These are phyloP conservation scores for Pyrenophora seminiperda DNA, from an alignment of 2,329 filamentous ascomycete species.

Conservation along the genomic window DNA sequence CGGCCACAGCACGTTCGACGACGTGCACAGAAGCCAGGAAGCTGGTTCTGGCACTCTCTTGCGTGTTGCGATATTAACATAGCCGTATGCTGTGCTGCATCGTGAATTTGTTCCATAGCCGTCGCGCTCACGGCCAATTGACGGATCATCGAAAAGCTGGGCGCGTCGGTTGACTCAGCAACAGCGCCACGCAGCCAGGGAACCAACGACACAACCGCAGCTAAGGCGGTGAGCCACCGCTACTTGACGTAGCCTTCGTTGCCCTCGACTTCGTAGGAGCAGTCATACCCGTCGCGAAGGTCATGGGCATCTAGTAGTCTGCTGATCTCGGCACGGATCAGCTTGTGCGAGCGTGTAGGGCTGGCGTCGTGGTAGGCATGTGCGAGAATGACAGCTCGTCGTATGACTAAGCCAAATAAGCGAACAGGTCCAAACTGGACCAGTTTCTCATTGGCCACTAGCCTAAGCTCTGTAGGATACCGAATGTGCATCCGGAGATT, in stretches of 20 bases:
- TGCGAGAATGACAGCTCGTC: not conserved
- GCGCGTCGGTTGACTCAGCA: not conserved
- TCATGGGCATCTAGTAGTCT: no score
- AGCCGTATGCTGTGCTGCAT: conserved; percentile 20
- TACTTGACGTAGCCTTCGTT: no score
- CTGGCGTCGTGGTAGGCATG: no score
- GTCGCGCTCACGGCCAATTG: not conserved
- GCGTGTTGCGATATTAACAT: conserved; percentile 18
- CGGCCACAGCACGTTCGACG: no score
- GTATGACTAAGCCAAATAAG: conserved; percentile 4
- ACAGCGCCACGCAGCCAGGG: not conserved
- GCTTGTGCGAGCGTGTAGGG: no score
- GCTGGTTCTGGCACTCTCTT: no score
- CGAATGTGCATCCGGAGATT: no score
- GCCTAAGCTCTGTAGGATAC: no score
- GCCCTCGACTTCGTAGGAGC: no score
- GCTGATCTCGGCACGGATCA: no score
- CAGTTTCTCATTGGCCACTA: conserved; percentile 4
- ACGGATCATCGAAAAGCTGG: not conserved
- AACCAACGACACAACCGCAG: not conserved
- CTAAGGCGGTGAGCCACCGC: not conserved
- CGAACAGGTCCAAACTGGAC: conserved; percentile 3
- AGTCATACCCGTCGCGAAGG: no score
- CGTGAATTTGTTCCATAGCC: conserved; percentile 9
- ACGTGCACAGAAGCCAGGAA: no score